A percentile compares a stretch with the other conserved stretches of the same genome.
These are phyloP conservation scores for Ceratobasidium theobromae DNA, from an alignment of 1,284 basidiomycete genomes.

Conservation along the genomic window DNA sequence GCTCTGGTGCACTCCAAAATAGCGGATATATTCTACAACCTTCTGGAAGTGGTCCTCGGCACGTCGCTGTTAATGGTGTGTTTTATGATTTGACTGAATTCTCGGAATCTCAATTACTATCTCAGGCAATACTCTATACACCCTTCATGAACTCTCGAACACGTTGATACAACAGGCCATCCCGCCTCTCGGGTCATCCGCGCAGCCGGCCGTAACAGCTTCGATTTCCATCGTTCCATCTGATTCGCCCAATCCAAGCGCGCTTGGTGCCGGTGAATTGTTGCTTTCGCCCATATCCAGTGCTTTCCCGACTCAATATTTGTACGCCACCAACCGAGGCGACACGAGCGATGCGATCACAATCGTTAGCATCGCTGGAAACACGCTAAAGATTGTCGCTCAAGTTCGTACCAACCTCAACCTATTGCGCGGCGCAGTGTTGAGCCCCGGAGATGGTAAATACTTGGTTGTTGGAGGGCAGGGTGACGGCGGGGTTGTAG, in stretches of 20 bases:
- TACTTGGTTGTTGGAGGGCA: conserved; percentile 60
- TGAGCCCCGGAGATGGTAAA: conserved; percentile 55
- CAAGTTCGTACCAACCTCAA: conserved; percentile 65
- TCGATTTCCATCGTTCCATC: conserved; percentile 59
- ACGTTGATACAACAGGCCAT: conserved; percentile 63
- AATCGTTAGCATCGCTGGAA: conserved; percentile 33
- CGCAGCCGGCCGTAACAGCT: conserved; percentile 44
- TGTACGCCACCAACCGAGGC: conserved; percentile 66
- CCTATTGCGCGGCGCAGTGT: conserved; percentile 63
- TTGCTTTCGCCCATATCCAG: conserved; percentile 48
- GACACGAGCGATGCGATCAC: conserved; percentile 34
- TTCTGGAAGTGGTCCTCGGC: conserved; percentile 63
- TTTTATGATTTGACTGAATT: conserved; percentile 7
- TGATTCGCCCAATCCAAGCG: conserved; percentile 39
- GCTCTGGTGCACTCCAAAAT: conserved; percentile 50
- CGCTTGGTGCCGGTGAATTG: conserved; percentile 43
- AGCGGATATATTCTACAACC: conserved; percentile 65
- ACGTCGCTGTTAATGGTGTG: conserved; percentile 58
- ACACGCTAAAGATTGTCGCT: conserved; percentile 46
- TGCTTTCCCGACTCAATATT: conserved; percentile 54
- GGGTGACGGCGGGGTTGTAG: conserved; percentile 57
- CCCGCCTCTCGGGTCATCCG: conserved; percentile 44
- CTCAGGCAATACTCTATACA: conserved; percentile 59
- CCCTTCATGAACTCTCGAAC: conserved; percentile 63
- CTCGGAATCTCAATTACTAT: neutral